phyloP scores from a whole-genome alignment of 2,329 filamentous ascomycete species.

The Mariannaea elegans region DNA sequence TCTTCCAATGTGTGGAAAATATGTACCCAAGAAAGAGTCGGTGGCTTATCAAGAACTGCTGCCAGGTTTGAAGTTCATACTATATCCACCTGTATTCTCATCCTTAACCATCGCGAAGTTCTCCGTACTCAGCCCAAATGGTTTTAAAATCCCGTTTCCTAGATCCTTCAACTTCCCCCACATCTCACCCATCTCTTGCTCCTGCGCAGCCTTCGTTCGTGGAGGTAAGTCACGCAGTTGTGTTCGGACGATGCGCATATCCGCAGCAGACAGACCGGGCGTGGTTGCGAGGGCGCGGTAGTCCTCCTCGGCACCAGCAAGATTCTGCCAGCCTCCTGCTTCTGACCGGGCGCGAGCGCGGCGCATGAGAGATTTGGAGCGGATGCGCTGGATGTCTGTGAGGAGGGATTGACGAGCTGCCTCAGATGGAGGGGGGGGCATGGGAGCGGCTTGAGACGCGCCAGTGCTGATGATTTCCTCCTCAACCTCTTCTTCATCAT shows the following conservation, averaged over 20 bases:
- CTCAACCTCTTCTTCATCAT: conserved; percentile 57
- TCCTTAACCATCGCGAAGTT: conserved; percentile 97
- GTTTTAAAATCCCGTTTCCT: conserved; percentile 90
- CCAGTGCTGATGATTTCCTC: conserved; percentile 69
- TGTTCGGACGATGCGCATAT: conserved; percentile 72
- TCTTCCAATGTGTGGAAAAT: no score
- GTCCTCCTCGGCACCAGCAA: conserved; percentile 82
- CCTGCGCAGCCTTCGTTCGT: conserved; percentile 78
- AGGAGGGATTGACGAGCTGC: conserved; percentile 35
- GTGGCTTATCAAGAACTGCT: conserved; percentile 26
- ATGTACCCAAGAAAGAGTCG: not conserved
- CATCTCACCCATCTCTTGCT: conserved; percentile 93
- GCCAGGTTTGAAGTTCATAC: conserved; percentile 78
- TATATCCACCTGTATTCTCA: conserved; percentile 89
- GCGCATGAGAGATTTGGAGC: conserved; percentile 83
- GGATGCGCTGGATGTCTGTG: conserved; percentile 78
- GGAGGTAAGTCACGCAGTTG: conserved; percentile 74
- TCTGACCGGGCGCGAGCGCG: conserved; percentile 78
- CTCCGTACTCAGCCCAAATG: conserved; percentile 92
- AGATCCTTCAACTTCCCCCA: conserved; percentile 95
- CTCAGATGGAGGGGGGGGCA: conserved; percentile 31
- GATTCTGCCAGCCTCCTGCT: conserved; percentile 78
- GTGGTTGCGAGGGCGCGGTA: conserved; percentile 74
- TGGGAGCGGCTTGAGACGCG: conserved; percentile 59
- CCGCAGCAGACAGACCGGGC: conserved; percentile 65